phyloP scores from a whole-genome alignment of 1,284 basidiomycete species.

The Trichosporon sp. region DNA sequence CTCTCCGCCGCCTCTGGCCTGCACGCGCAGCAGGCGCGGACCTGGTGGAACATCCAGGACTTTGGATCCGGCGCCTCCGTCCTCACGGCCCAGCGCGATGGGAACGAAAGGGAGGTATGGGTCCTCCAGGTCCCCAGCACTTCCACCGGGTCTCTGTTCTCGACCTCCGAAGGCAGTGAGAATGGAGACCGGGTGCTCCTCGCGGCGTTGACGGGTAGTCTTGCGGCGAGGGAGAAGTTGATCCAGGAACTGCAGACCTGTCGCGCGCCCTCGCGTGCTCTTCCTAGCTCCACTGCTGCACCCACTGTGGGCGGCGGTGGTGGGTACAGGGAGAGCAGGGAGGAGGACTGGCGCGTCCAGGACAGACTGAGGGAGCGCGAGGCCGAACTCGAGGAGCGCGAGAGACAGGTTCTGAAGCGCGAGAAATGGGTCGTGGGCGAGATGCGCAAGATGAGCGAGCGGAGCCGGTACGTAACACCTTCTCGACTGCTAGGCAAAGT shows the following conservation, averaged over 20 bases:
- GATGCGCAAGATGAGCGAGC: constrained; percentile 51
- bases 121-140: constrained; percentile 35
- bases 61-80: constrained; percentile 46
- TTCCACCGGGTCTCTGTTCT: neutral
- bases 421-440: constrained; percentile 54
- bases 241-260: constrained; percentile 35
- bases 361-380: constrained; percentile 33
- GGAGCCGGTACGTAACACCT: constrained; percentile 40
- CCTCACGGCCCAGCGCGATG: constrained; percentile 25
- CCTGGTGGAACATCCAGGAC: constrained; percentile 51
- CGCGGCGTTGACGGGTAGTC: constrained; percentile 42
- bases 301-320: neutral
- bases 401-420: constrained; percentile 44
- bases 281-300: neutral
- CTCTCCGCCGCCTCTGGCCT: neutral
- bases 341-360: neutral
- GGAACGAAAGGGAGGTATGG: constrained; percentile 48
- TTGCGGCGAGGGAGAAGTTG: constrained; percentile 44
- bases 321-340: neutral
- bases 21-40: neutral
- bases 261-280: constrained; percentile 19
- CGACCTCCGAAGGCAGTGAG: neutral
- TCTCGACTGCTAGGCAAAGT: neutral
- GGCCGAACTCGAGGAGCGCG: constrained; percentile 49
- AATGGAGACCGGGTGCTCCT: constrained; percentile 28